A percentile compares a stretch with the other conserved stretches of the same genome.
Conservation (phyloP, 257 asterid species). For the Scutellaria galericulata region DNA sequence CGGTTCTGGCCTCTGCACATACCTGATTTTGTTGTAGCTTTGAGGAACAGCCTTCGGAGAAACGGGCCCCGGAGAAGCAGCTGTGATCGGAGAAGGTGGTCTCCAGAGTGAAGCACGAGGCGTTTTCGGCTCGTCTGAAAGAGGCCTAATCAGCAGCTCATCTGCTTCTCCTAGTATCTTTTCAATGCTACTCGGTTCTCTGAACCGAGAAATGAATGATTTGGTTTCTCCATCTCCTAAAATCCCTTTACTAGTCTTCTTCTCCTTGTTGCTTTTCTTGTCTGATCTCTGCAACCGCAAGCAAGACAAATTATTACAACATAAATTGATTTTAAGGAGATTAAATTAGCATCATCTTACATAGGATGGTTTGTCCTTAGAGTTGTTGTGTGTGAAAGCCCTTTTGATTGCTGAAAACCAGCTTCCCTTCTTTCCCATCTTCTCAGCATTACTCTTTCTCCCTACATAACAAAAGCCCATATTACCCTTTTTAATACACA, state of each 20-base stretch:
- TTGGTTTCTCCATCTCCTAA: conserved; percentile 61
- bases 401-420: conserved; percentile 90
- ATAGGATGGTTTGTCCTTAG: conserved; percentile 65
- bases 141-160: conserved; percentile 57
- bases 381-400: conserved; percentile 69
- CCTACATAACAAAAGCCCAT: conserved; percentile 41
- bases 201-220: conserved; percentile 79
- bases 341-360: conserved; percentile 46
- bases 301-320: neutral
- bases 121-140: conserved; percentile 48
- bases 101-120: conserved; percentile 43
- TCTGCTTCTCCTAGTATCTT: conserved; percentile 91
- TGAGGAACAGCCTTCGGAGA: conserved; percentile 41
- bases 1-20: conserved; percentile 66
- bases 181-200: conserved; percentile 92
- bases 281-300: conserved; percentile 74
- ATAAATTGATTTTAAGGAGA: too few relatives aligned
- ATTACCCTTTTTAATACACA: conserved; percentile 15
- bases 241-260: conserved; percentile 65
- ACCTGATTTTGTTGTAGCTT: conserved; percentile 49
- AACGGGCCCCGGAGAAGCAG: conserved; percentile 49
- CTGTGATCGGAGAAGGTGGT: conserved; percentile 49
- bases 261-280: conserved; percentile 66
- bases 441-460: conserved; percentile 74
- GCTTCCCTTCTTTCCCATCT: conserved; percentile 92